These are phyloP conservation scores for Kwoniella botswanensis DNA, from an alignment of 768 basidiomycete genomes.

Conservation along the genomic window DNA sequence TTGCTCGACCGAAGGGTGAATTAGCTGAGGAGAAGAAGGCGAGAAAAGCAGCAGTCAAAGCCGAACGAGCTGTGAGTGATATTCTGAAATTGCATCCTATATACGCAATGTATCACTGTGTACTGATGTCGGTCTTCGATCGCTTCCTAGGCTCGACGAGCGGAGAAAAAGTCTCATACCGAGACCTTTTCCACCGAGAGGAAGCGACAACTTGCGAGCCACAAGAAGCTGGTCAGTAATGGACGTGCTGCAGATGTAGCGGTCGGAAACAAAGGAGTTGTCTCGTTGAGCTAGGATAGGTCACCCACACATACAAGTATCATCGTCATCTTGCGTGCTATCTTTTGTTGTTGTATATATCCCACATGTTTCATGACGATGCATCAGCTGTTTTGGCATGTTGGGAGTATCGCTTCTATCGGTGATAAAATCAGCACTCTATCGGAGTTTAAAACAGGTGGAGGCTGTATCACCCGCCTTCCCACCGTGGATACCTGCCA, in stretches of 20 bases:
- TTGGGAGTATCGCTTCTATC: constrained; percentile 4
- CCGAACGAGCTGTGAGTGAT: constrained; percentile 57
- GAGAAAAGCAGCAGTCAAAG: constrained; percentile 61
- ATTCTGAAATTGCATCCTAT: background rate
- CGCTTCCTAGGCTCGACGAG: constrained; percentile 55
- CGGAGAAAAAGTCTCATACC: constrained; percentile 61
- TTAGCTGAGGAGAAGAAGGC: constrained; percentile 62
- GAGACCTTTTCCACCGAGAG: constrained; percentile 60
- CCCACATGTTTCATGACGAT: constrained; percentile 7
- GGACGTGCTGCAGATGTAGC: constrained; percentile 56
- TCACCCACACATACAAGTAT: background rate
- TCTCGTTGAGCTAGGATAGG: constrained; percentile 20
- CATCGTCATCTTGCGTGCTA: too few relatives aligned
- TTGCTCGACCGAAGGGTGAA: constrained; percentile 76
- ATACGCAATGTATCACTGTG: background rate
- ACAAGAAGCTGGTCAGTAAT: constrained; percentile 52
- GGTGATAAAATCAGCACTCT: constrained; percentile 11
- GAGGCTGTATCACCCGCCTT: background rate
- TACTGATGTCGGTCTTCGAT: background rate
- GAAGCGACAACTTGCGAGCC: constrained; percentile 58
- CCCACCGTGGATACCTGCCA: constrained; percentile 15
- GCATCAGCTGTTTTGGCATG: background rate
- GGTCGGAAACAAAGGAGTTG: constrained; percentile 41
- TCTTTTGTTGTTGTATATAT: constrained; percentile 15
- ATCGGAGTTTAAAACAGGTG: constrained; percentile 27